These are phyloP conservation scores for Cucumis melo DNA, from an alignment of 306 rosid species.

Conservation along the genomic window DNA sequence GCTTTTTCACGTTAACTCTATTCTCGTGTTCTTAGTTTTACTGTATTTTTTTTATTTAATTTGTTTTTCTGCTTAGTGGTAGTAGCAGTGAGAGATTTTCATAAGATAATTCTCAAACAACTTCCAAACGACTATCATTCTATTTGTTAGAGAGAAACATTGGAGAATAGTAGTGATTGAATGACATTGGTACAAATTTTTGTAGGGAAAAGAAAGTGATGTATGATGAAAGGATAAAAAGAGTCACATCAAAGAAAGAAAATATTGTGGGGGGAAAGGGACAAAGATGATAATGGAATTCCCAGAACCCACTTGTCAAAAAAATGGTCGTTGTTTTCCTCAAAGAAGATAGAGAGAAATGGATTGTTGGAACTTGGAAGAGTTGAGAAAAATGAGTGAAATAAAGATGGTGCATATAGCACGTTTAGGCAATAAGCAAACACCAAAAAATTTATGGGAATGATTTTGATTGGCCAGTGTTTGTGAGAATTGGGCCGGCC, in stretches of 20 bases:
- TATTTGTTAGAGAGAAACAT: too few species aligned
- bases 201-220: too few species aligned
- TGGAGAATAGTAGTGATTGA: too few species aligned
- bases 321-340: conserved; percentile 35
- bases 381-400: neutral
- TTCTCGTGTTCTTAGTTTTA: too few species aligned
- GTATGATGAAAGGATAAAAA: conserved; percentile 15
- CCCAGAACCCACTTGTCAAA: conserved; percentile 41
- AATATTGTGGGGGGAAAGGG: conserved; percentile 17
- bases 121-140: too few species aligned
- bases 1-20: too few species aligned
- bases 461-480: conserved; percentile 4
- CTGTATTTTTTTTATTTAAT: too few species aligned
- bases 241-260: conserved; percentile 42
- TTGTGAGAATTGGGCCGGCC: conserved; percentile 33
- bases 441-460: neutral
- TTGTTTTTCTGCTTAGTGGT: too few species aligned
- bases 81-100: too few species aligned
- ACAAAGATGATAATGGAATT: conserved; percentile 32
- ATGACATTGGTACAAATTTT: too few species aligned
- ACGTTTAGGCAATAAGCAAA: conserved; percentile 10
- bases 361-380: neutral
- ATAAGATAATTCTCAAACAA: too few species aligned
- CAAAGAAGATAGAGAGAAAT: neutral
- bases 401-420: neutral